These are phyloP conservation scores for Basipetospora chlamydospora DNA, from an alignment of 2,329 filamentous ascomycete species.

Conservation along the genomic window DNA sequence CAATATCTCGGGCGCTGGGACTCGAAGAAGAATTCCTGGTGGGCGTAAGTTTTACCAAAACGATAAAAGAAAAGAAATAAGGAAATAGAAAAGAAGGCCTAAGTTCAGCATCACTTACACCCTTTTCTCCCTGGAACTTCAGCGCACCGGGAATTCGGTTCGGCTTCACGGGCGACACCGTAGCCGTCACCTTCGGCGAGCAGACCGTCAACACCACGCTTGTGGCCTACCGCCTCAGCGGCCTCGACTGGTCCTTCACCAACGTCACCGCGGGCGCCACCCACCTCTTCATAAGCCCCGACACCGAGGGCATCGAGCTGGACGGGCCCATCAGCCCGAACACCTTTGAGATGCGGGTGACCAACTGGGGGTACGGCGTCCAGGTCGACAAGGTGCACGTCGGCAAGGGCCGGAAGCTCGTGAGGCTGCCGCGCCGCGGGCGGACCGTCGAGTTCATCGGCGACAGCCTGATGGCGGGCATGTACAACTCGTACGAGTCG, in stretches of 20 bases:
- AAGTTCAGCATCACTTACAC: not conserved
- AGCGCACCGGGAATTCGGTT: constrained; percentile 39
- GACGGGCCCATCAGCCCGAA: constrained; percentile 27
- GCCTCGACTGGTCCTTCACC: constrained; percentile 45
- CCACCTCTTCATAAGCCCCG: constrained; percentile 35
- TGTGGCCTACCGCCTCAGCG: constrained; percentile 41
- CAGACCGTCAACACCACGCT: constrained; percentile 33
- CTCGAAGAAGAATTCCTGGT: constrained; percentile 43
- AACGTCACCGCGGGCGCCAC: constrained; percentile 42
- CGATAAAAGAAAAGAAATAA: no score
- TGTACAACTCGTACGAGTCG: constrained; percentile 44
- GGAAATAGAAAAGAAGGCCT: not conserved
- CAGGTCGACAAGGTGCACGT: constrained; percentile 40
- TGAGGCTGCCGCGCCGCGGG: constrained; percentile 23
- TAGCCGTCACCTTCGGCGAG: constrained; percentile 39
- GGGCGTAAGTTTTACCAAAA: constrained; percentile 44
- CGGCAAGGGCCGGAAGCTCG: constrained; percentile 25
- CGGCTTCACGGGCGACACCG: constrained; percentile 36
- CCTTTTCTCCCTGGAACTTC: not conserved
- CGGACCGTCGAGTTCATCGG: constrained; percentile 28
- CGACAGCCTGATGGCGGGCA: constrained; percentile 36
- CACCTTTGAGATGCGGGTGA: constrained; percentile 42
- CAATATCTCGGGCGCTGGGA: constrained; percentile 51
- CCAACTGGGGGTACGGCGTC: constrained; percentile 46
- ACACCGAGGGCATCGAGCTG: constrained; percentile 28